A percentile compares a stretch with the other conserved stretches of the same genome.
phyloP scores from a whole-genome alignment of 1,284 basidiomycete genomes.

The Ceratobasidium papillatum region DNA sequence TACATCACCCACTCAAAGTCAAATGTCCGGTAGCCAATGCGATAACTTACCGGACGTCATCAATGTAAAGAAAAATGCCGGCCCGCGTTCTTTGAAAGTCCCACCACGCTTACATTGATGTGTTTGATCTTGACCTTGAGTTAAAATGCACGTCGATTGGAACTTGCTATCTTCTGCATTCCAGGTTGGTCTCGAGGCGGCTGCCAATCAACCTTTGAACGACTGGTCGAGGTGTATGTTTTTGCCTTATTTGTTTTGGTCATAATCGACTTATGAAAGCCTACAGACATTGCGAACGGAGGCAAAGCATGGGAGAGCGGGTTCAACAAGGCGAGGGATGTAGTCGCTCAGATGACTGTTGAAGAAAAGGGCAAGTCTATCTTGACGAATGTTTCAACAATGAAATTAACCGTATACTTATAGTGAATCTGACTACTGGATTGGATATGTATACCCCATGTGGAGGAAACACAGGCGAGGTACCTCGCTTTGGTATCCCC shows the following conservation, averaged over 20 bases:
- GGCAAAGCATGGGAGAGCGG: slow-evolving; percentile 31
- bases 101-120: neutral
- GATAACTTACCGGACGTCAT: neutral
- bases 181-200: neutral
- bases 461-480: slow-evolving; percentile 45
- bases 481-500: slow-evolving; percentile 57
- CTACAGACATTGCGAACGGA: slow-evolving; percentile 16
- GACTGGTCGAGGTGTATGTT: slow-evolving; percentile 3
- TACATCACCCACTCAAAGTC: neutral
- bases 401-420: neutral
- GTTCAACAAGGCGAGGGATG: slow-evolving; percentile 22
- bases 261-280: neutral
- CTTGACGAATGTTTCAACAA: neutral
- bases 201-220: neutral
- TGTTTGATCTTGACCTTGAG: neutral
- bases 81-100: neutral
- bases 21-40: slow-evolving; percentile 16
- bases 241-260: neutral
- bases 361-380: slow-evolving; percentile 30
- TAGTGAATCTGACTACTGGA: slow-evolving; percentile 38
- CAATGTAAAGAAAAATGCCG: slow-evolving; percentile 9
- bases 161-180: neutral
- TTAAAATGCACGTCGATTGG: slow-evolving; percentile 7
- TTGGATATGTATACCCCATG: slow-evolving; percentile 45
- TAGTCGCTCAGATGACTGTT: slow-evolving; percentile 32